These are phyloP conservation scores for Aspergillus bridgeri DNA, from an alignment of 495 filamentous ascomycete genomes.

Conservation along the genomic window DNA sequence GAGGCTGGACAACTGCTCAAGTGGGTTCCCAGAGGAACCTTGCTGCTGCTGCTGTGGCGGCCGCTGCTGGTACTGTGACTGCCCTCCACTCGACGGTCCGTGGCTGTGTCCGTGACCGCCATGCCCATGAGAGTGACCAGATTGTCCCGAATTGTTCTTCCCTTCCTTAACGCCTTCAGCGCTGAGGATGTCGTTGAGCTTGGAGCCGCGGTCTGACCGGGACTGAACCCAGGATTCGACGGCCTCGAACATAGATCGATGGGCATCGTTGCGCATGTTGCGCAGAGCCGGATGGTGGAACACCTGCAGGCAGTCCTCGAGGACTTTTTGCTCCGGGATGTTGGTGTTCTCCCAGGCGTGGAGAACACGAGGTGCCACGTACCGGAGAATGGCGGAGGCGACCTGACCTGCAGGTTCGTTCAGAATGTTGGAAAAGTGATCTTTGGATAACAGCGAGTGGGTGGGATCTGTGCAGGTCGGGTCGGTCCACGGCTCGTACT, in stretches of 20 bases:
- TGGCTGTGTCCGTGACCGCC: conserved; percentile 16
- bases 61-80: conserved; percentile 15
- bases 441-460: conserved; percentile 91
- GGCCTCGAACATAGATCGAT: conserved; percentile 79
- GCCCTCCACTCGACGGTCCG: conserved; percentile 13
- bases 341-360: conserved; percentile 88
- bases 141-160: conserved; percentile 60
- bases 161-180: conserved; percentile 78
- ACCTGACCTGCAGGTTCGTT: conserved; percentile 85
- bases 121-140: conserved; percentile 14
- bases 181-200: conserved; percentile 65
- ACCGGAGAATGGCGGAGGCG: conserved; percentile 74
- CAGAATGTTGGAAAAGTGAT: conserved; percentile 91
- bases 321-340: conserved; percentile 72
- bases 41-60: conserved; percentile 21
- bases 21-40: conserved; percentile 26
- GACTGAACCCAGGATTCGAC: conserved; percentile 74
- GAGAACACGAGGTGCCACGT: conserved; percentile 78
- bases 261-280: conserved; percentile 68
- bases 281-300: conserved; percentile 89
- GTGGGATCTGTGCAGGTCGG: conserved; percentile 84
- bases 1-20: conserved; percentile 37
- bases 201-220: conserved; percentile 56
- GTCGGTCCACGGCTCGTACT: conserved; percentile 89
- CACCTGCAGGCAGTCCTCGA: conserved; percentile 68